Evolutionary conservation across 176 grass and related monocot genomes (phyloP).

Genomic region (Metroxylon sagu): DNA sequence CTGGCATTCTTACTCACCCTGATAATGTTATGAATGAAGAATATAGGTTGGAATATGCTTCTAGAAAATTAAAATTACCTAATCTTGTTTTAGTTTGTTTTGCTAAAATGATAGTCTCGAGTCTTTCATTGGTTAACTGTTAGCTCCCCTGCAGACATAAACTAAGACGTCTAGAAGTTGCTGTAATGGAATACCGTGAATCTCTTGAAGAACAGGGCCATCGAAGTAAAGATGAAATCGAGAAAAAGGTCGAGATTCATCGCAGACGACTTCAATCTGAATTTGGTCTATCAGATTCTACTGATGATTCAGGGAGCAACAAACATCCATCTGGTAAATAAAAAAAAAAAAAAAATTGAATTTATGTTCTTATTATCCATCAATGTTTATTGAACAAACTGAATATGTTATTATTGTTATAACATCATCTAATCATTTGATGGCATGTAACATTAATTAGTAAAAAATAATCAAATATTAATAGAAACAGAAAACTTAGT

Average conservation of each 20-base stretch:
- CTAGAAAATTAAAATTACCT: neutral
- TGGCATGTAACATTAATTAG: too few species aligned
- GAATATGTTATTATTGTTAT: too few species aligned
- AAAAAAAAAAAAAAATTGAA: neutral
- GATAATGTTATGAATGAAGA: constrained; percentile 80
- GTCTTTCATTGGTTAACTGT: neutral
- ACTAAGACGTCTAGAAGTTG: constrained; percentile 78
- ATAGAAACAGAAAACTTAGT: too few species aligned
- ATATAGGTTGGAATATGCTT: constrained; percentile 40
- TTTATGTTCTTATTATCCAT: neutral
- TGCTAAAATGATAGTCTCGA: too few species aligned
- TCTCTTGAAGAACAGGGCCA: constrained; percentile 82
- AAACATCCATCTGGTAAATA: constrained; percentile 57
- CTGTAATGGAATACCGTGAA: constrained; percentile 85
- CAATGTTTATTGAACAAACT: too few species aligned
- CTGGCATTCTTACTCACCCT: constrained; percentile 25
- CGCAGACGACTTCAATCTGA: constrained; percentile 70
- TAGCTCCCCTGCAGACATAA: constrained; percentile 56
- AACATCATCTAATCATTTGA: too few species aligned
- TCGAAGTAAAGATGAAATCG: constrained; percentile 71
- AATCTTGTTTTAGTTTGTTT: too few species aligned
- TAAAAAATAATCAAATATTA: too few species aligned
- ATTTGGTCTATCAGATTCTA: constrained; percentile 63
- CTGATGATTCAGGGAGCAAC: constrained; percentile 45
- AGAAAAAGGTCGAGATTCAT: constrained; percentile 69